Evolutionary conservation across 2,329 filamentous ascomycete genomes (phyloP).

Genomic region (Ophiostoma sp.): DNA sequence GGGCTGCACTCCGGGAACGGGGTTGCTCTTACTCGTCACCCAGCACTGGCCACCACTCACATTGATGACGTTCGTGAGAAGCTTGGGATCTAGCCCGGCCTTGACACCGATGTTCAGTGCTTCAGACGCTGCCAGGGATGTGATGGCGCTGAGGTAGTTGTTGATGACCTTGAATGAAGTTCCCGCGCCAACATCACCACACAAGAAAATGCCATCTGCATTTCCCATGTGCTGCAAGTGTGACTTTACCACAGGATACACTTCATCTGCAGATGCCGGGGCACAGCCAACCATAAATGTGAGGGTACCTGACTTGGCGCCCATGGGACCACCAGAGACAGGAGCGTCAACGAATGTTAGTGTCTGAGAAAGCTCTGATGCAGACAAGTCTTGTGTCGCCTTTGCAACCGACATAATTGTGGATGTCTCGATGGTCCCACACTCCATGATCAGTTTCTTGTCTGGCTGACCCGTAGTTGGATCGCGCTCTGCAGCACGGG

Average conservation of each 20-base stretch:
- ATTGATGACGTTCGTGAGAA: conserved; percentile 9
- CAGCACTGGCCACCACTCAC: conserved; percentile 15
- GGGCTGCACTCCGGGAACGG: conserved; percentile 1
- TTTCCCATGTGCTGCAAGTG: not conserved
- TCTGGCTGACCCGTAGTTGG: not conserved
- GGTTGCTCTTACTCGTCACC: conserved; percentile 16
- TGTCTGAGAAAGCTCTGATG: not conserved
- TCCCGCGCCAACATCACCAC: not conserved
- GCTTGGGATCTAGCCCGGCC: not conserved
- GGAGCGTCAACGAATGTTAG: conserved; percentile 6
- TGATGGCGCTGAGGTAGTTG: conserved; percentile 17
- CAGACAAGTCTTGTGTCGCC: not conserved
- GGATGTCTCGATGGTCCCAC: conserved; percentile 7
- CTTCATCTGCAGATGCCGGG: not conserved
- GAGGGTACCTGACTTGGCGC: not conserved
- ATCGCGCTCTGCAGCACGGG: not conserved
- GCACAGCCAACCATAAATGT: conserved; percentile 12
- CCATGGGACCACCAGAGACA: conserved; percentile 4
- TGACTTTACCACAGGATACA: not conserved
- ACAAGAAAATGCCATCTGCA: not conserved
- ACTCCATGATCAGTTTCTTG: conserved; percentile 11
- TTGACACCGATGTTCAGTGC: conserved; percentile 13
- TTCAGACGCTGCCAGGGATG: conserved; percentile 1
- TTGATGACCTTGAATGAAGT: conserved; percentile 16
- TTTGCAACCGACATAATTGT: not conserved